These are phyloP conservation scores for Colletotrichum trifolii DNA, from an alignment of 2,329 filamentous ascomycete genomes.

Conservation along the genomic window DNA sequence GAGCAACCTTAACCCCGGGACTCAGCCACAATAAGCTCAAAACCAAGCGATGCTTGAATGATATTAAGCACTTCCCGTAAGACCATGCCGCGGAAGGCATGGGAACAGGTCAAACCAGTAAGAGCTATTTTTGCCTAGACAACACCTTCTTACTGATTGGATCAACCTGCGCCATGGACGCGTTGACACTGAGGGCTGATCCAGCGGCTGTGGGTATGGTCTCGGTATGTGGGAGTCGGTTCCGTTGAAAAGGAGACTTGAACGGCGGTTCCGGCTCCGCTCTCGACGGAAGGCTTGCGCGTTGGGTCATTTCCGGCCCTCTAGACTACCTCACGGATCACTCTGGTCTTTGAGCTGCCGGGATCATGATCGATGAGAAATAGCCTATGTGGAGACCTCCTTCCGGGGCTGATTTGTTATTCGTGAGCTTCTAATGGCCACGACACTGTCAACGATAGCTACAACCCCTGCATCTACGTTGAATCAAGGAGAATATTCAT, in stretches of 20 bases:
- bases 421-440: constrained; percentile 13
- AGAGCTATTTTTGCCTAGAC: constrained; percentile 20
- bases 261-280: constrained; percentile 16
- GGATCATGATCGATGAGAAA: constrained; percentile 3
- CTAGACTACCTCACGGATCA: not conserved
- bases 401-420: constrained; percentile 26
- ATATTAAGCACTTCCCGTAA: no score
- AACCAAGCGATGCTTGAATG: no score
- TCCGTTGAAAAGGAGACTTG: constrained; percentile 27
- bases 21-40: no score
- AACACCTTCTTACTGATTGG: constrained; percentile 4
- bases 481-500: constrained; percentile 5
- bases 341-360: not conserved
- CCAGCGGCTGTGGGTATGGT: not conserved
- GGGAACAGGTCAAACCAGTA: not conserved
- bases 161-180: not conserved
- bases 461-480: constrained; percentile 4
- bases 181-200: not conserved
- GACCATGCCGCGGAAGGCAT: not conserved
- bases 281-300: constrained; percentile 18
- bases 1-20: no score
- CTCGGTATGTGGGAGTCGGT: constrained; percentile 29
- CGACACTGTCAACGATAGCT: not conserved
- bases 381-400: constrained; percentile 16
- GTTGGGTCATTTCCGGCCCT: constrained; percentile 13